Percentiles rank a stretch among this genome's conserved stretches.
These are phyloP conservation scores for Stachybotrys elegans DNA, from an alignment of 2,329 filamentous ascomycete genomes.

Conservation along the genomic window DNA sequence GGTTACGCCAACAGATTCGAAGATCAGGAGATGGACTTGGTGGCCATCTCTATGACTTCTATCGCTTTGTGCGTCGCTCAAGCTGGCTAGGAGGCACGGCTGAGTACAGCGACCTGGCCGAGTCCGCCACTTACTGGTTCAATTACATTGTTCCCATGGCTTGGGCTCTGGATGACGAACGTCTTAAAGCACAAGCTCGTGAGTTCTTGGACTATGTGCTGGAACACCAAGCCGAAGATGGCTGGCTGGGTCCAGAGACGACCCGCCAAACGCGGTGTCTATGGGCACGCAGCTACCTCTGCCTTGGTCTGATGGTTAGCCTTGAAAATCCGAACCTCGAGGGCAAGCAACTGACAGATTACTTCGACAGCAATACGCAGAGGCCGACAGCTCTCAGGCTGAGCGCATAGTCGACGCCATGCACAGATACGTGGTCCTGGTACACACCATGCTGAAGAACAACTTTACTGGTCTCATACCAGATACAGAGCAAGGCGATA, in stretches of 20 bases:
- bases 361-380: slow-evolving; percentile 32
- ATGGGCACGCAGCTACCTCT: slow-evolving; percentile 39
- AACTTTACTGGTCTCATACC: slow-evolving; percentile 43
- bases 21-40: slow-evolving; percentile 45
- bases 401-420: slow-evolving; percentile 42
- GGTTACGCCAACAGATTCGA: slow-evolving; percentile 44
- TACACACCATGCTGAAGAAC: slow-evolving; percentile 47
- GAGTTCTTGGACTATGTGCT: slow-evolving; percentile 1
- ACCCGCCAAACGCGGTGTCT: slow-evolving; percentile 35
- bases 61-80: slow-evolving; percentile 43
- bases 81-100: slow-evolving; percentile 42
- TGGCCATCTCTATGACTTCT: slow-evolving; percentile 50
- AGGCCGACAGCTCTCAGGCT: slow-evolving; percentile 39
- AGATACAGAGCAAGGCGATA: slow-evolving; percentile 31
- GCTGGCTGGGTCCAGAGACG: slow-evolving; percentile 53
- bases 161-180: slow-evolving; percentile 39
- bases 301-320: slow-evolving; percentile 1
- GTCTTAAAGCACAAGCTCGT: slow-evolving; percentile 34
- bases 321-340: slow-evolving; percentile 24
- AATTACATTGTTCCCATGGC: slow-evolving; percentile 54
- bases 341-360: not conserved
- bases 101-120: slow-evolving; percentile 52
- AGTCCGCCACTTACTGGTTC: slow-evolving; percentile 56
- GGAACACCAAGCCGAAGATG: slow-evolving; percentile 39
- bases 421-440: slow-evolving; percentile 42